Percentiles rank a stretch among this genome's conserved stretches.
These are phyloP conservation scores for Strigomonas oncopelti DNA, from an alignment of 208 protist species.

Conservation along the genomic window DNA sequence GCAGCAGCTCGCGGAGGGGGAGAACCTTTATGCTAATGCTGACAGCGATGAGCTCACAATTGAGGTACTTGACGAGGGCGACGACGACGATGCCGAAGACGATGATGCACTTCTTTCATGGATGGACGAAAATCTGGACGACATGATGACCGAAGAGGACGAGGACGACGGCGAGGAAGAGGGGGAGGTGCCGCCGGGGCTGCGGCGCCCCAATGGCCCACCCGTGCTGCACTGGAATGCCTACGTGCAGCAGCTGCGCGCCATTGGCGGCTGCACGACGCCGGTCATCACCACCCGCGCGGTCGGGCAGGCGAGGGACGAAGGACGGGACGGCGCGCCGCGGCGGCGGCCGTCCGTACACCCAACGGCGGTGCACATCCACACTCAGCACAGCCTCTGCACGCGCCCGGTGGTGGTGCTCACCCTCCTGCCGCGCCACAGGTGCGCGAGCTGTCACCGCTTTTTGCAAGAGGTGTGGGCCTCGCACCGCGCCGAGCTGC, in stretches of 20 bases:
- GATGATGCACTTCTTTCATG: too few relatives aligned
- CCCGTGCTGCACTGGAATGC: slow-evolving; percentile 19
- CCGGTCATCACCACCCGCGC: neutral
- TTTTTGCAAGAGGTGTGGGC: slow-evolving; percentile 4
- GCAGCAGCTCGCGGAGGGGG: too few relatives aligned
- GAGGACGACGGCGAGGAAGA: too few relatives aligned
- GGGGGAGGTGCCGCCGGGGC: neutral
- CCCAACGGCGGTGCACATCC: neutral
- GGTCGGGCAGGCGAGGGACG: too few relatives aligned
- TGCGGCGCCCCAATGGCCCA: slow-evolving; percentile 7
- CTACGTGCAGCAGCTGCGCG: slow-evolving; percentile 8
- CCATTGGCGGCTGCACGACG: slow-evolving; percentile 9
- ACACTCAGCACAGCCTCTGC: neutral
- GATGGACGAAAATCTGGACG: too few relatives aligned
- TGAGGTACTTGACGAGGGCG: too few relatives aligned
- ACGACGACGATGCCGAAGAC: too few relatives aligned
- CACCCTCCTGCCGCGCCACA: neutral
- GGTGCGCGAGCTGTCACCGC: slow-evolving; percentile 11
- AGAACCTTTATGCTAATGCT: too few relatives aligned
- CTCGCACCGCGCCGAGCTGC: slow-evolving; percentile 29
- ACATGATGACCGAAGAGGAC: too few relatives aligned
- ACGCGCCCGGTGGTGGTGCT: slow-evolving; percentile 6
- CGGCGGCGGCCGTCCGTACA: neutral
- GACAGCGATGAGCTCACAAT: too few relatives aligned
- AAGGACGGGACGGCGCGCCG: too few relatives aligned